Base-by-base conservation (phyloP, 1,139 yeast genomes). In the Yamadazyma trypodendri region DNA sequence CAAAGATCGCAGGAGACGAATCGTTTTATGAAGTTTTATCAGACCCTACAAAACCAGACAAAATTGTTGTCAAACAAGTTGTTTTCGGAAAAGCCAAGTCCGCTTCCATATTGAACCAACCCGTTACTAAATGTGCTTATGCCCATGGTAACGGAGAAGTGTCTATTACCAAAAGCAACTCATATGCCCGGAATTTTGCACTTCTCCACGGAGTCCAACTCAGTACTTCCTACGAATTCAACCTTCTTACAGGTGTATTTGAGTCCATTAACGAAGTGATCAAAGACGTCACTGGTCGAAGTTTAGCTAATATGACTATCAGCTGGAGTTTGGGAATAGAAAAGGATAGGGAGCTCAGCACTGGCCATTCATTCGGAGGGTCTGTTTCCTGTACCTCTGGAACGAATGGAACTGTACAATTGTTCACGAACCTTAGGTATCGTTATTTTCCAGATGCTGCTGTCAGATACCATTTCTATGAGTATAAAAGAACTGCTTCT, bases 381-480 rank as follows among this genome's bases (percentile, higher is more conserved):
- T 32, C 49, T 2, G 32, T 48, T 2, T 27, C 38, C 9, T 49
- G 52, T 34, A 16, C 24, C 10, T 33, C 52, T 3, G 45, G 43
- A 2, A 15, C n/a, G 2, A 36, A 37, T 12, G 43, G 46, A 17
- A 31, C 35, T 6, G 44, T 36, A 3, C 52, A 49, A 32, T 25
- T 49, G 39, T 46, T 49, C 37, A 37, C 43, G 13, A 42, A 39
- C 29, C 16, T 42, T 5, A 21, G 44, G 8, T 46, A 44, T 28
- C 27, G 36, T 3, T 43, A 42, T 20, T 44, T 37, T 30, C 51
- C 52, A 6, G 32, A 48, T 7, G 48, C 48, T 8, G 32, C 35
- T 25, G 43, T 44, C 8, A 31, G 50, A 17, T 40, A 41, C n/a
- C 44, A 35, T 6, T 34, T 33, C 6, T 43, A 34, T 27, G 27